A percentile compares a stretch with the other conserved stretches of the same genome.
Evolutionary conservation across 768 basidiomycete genomes (phyloP).

Genomic region (Hygrophorus russula): DNA sequence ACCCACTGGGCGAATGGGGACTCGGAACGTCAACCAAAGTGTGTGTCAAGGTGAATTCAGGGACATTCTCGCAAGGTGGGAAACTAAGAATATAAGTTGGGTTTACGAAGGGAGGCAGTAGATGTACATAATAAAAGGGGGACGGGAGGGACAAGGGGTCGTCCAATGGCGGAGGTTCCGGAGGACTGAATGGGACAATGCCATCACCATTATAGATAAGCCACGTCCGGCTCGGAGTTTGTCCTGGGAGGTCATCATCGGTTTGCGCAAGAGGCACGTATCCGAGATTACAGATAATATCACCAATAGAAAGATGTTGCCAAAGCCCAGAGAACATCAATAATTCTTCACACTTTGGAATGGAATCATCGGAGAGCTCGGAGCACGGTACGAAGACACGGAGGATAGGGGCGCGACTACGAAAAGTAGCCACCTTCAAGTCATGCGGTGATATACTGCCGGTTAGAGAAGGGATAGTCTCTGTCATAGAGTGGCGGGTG

Average conservation of each 20-base stretch:
- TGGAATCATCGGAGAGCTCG: constrained; percentile 30
- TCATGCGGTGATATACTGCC: constrained; percentile 41
- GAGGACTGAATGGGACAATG: constrained; percentile 52
- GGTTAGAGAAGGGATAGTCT: constrained; percentile 6
- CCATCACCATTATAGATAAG: constrained; percentile 59
- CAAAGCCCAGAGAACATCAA: constrained; percentile 58
- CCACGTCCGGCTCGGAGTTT: constrained; percentile 33
- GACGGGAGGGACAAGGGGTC: constrained; percentile 58
- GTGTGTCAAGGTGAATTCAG: constrained; percentile 37
- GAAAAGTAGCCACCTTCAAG: constrained; percentile 44
- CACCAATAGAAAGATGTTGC: constrained; percentile 66
- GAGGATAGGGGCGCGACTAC: constrained; percentile 58
- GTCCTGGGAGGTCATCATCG: constrained; percentile 11
- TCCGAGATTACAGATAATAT: constrained; percentile 73
- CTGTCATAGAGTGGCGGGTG: constrained; percentile 10
- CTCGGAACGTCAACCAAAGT: constrained; percentile 40
- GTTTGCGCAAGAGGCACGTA: constrained; percentile 44
- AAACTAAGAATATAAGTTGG: constrained; percentile 25
- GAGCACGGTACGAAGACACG: constrained; percentile 69
- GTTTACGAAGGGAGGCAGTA: constrained; percentile 32
- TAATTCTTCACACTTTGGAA: constrained; percentile 57
- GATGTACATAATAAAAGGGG: constrained; percentile 67
- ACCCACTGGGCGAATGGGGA: constrained; percentile 49
- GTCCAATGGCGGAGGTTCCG: constrained; percentile 39
- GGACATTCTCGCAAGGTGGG: constrained; percentile 26